A percentile compares a stretch with the other conserved stretches of the same genome.
phyloP scores from a whole-genome alignment of 2,329 filamentous ascomycete genomes.

The Fusarium tricinctum region DNA sequence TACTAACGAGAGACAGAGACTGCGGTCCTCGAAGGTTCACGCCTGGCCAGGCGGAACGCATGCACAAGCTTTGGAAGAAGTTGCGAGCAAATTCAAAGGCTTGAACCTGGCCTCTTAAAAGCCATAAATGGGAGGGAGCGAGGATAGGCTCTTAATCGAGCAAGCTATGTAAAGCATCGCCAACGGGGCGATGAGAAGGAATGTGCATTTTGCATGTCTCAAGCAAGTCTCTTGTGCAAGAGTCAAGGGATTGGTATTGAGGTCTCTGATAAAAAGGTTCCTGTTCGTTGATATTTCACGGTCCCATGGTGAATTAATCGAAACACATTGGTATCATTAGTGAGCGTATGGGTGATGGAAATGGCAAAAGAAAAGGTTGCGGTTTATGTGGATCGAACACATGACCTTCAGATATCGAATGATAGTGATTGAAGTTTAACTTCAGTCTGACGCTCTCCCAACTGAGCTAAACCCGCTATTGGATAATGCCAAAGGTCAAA shows the following conservation, averaged over 20 bases:
- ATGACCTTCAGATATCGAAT: conserved; percentile 50
- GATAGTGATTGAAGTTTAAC: conserved; percentile 38
- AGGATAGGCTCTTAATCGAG: no score
- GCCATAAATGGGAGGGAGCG: no score
- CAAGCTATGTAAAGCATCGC: no score
- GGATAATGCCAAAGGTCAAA: background rate
- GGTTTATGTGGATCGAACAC: conserved; percentile 53
- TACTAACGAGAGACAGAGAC: background rate
- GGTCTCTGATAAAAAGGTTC: no score
- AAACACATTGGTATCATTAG: no score
- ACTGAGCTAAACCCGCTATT: conserved; percentile 51
- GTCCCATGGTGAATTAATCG: no score
- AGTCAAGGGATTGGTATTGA: no score
- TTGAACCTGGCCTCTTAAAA: background rate
- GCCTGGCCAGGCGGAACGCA: conserved; percentile 21
- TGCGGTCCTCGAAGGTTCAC: conserved; percentile 27
- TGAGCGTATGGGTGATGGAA: no score
- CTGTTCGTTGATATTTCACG: accelerated
- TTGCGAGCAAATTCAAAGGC: background rate
- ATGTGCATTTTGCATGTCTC: no score
- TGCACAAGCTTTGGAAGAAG: conserved; percentile 35
- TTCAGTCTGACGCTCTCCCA: conserved; percentile 49
- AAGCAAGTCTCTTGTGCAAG: no score
- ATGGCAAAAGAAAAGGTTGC: conserved; percentile 27
- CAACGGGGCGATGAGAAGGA: no score